Evolutionary conservation across 140 eudicot species (phyloP).

Genomic region (Stevia rebaudiana): DNA sequence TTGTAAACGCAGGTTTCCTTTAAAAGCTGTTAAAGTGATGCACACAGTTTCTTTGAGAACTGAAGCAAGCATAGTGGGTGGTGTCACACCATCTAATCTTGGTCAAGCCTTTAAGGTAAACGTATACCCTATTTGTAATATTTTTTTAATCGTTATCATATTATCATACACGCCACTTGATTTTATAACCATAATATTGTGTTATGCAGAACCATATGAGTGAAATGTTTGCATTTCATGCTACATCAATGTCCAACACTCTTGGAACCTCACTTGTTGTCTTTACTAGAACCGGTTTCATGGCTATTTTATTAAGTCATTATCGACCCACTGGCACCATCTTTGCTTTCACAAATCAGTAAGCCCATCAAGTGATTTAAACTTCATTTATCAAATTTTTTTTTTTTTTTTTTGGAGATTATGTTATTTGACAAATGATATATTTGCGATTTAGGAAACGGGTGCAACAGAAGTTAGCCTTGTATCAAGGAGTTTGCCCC

Average conservation of each 20-base stretch:
- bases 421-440: not conserved
- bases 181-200: not conserved
- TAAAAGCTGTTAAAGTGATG: constrained; percentile 98
- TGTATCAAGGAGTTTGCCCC: constrained; percentile 94
- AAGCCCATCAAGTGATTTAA: constrained; percentile 26
- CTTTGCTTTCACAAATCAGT: constrained; percentile 96
- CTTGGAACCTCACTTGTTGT: constrained; percentile 93
- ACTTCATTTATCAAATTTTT: not conserved
- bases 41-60: constrained; percentile 91
- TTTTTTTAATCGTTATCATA: not conserved
- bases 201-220: constrained; percentile 91
- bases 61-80: constrained; percentile 70
- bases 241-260: constrained; percentile 93
- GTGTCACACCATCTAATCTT: constrained; percentile 65
- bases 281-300: constrained; percentile 91
- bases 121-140: not conserved
- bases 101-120: constrained; percentile 85
- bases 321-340: constrained; percentile 93
- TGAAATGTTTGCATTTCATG: constrained; percentile 97
- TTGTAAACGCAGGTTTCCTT: constrained; percentile 61
- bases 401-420: not conserved
- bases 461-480: constrained; percentile 80
- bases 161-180: constrained; percentile 1
- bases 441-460: constrained; percentile 56
- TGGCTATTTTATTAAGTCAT: constrained; percentile 87